A percentile compares a stretch with the other conserved stretches of the same genome.
Conservation (phyloP, 495 filamentous ascomycete species). For the Aspergillus biplanus region DNA sequence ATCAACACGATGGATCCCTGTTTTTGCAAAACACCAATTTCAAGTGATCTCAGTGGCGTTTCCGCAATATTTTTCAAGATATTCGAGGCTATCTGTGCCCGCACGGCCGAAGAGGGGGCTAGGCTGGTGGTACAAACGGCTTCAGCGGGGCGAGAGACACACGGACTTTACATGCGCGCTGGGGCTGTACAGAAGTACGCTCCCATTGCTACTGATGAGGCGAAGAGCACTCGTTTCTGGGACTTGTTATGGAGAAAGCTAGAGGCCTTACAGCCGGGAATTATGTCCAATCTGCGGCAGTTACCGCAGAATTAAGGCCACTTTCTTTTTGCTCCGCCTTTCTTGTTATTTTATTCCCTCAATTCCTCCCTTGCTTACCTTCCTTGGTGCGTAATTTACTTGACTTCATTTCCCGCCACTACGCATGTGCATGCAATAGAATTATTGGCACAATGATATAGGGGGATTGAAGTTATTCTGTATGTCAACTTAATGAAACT, state of each 20-base stretch:
- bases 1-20: conserved; percentile 14
- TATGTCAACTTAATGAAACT: too few relatives aligned
- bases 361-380: too few relatives aligned
- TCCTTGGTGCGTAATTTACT: too few relatives aligned
- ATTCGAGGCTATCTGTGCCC: conserved; percentile 3
- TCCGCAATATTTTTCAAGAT: not conserved
- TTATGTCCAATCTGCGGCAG: not conserved
- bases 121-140: conserved; percentile 7
- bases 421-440: too few relatives aligned
- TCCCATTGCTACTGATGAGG: not conserved
- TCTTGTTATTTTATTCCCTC: too few relatives aligned
- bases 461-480: too few relatives aligned
- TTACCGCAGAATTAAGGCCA: too few relatives aligned
- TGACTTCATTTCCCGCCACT: too few relatives aligned
- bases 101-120: conserved; percentile 7
- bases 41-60: not conserved
- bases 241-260: not conserved
- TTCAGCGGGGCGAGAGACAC: conserved; percentile 2
- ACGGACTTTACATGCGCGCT: conserved; percentile 11
- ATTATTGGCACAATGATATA: too few relatives aligned
- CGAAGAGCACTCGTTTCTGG: not conserved
- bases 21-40: conserved; percentile 9
- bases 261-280: conserved; percentile 10
- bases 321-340: too few relatives aligned
- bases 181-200: conserved; percentile 7